phyloP scores from a whole-genome alignment of 139 green algal species.

The Chlorella sp. region DNA sequence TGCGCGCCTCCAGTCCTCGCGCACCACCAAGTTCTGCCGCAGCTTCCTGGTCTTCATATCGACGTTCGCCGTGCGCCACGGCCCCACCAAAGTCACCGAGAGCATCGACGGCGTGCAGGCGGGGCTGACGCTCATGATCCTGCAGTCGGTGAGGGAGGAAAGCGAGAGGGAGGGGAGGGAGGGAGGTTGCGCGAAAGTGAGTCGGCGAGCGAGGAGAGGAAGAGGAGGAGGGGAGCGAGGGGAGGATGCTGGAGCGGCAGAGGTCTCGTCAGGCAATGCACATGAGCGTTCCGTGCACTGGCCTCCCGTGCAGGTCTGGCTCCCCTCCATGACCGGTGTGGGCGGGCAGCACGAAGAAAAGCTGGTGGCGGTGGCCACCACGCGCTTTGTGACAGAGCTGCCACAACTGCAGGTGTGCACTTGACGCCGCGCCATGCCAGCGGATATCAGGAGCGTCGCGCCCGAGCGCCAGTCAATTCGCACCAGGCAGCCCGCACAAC shows the following conservation, averaged over 20 bases:
- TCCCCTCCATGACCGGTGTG: constrained; percentile 58
- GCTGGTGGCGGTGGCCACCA: constrained; percentile 73
- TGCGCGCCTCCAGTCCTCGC: constrained; percentile 61
- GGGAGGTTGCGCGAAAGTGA: too few species aligned
- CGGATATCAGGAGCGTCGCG: background rate
- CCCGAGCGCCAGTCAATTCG: too few species aligned
- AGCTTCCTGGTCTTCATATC: constrained; percentile 79
- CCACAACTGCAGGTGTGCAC: constrained; percentile 36
- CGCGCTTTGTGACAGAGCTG: constrained; percentile 69
- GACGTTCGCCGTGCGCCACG: constrained; percentile 70
- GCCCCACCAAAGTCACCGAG: constrained; percentile 40
- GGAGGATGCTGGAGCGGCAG: too few species aligned
- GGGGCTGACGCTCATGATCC: constrained; percentile 71
- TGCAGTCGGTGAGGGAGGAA: constrained; percentile 65
- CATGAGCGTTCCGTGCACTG: too few species aligned
- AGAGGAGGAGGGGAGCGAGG: too few species aligned
- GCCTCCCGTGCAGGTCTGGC: constrained; percentile 63
- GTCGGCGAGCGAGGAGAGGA: too few species aligned
- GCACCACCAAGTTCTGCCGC: constrained; percentile 75
- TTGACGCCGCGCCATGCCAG: too few species aligned
- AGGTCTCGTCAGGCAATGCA: too few species aligned
- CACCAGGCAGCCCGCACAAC: too few species aligned
- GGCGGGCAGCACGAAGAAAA: constrained; percentile 75
- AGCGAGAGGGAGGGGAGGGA: background rate
- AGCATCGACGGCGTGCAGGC: constrained; percentile 84